Percentiles rank a stretch among this genome's conserved stretches.
Evolutionary conservation across 2,329 filamentous ascomycete species (phyloP).

Genomic region (Colletotrichum tanaceti): DNA sequence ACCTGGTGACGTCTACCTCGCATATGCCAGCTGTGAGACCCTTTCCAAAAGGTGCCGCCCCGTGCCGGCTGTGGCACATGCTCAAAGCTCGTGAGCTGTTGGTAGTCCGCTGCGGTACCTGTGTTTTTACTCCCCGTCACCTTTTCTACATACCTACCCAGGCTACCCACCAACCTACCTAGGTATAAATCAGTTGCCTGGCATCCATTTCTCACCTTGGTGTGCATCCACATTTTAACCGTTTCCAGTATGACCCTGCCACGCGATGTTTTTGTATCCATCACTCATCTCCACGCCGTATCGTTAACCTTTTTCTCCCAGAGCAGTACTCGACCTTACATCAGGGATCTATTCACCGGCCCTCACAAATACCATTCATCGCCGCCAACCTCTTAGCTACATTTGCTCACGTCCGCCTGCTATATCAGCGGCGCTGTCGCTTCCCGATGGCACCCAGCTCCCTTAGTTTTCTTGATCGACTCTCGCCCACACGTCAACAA

Average conservation of each 20-base stretch:
- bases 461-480: constrained; percentile 40
- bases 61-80: constrained; percentile 36
- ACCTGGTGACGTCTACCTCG: constrained; percentile 28
- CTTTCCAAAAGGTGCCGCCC: constrained; percentile 8
- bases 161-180: too few species aligned
- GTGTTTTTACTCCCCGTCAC: neutral
- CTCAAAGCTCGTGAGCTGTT: constrained; percentile 39
- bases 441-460: constrained; percentile 36
- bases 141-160: neutral
- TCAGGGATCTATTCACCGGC: neutral
- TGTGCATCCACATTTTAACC: neutral
- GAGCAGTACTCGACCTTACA: neutral
- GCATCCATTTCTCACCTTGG: neutral
- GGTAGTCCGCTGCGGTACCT: constrained; percentile 2
- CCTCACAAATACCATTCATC: neutral
- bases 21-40: neutral
- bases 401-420: neutral
- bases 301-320: neutral
- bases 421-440: constrained; percentile 7
- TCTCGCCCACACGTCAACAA: constrained; percentile 35
- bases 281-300: neutral
- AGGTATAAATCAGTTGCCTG: neutral
- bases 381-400: neutral
- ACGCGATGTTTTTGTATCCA: neutral
- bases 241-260: neutral